Evolutionary conservation across 495 filamentous ascomycete species (phyloP), one percentile per base, ranked within the genome.

Genomic region (Neurospora sp.): DNA sequence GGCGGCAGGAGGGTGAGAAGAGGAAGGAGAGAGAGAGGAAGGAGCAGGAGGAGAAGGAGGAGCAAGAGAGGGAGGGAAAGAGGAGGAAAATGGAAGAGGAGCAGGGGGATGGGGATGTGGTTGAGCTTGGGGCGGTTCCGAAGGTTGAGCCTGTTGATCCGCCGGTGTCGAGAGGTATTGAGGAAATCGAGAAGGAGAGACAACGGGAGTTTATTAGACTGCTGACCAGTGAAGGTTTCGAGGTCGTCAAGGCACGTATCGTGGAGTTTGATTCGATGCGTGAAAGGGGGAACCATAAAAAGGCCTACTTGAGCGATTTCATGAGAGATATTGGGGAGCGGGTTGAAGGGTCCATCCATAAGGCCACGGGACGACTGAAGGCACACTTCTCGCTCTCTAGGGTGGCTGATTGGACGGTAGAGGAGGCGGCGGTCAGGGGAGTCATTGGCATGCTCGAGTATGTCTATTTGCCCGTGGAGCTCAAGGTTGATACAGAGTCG

Each of bases 381-480:
- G 2, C 31, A 31, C 31, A n/a, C n/a, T n/a, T n/a, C n/a, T n/a
- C n/a, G n/a, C n/a, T n/a, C n/a, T n/a, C n/a, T n/a, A n/a, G n/a
- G n/a, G 44, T 20, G 44, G n/a, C 0, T 48, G 0, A 37, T 16
- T 9, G 31, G 31, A 66, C 0, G 3, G 0, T 35, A 9, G 1
- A 0, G 27, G 1, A 35, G 27, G 14, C 54, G 54, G 31, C 27
- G 27, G 14, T 66, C 14, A 66, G 0, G 54, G 14, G 27, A 2
- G 27, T 66, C 14, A 35, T 66, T 0, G 14, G 14, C 1, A 1
- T 66, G 14, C 54, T 66, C 1, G 54, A 66, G 54, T 35, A 35
- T 18, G 27, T 66, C 1, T 66, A 35, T 18, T 27, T 66, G 1
- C 54, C 54, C 14, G 54, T 66, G 31, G 27, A 66, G 54, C 27